Percentiles rank a stretch among this genome's conserved stretches.
Conservation (phyloP, 176 grass and related monocot species). For the Bonia amplexicaulis region DNA sequence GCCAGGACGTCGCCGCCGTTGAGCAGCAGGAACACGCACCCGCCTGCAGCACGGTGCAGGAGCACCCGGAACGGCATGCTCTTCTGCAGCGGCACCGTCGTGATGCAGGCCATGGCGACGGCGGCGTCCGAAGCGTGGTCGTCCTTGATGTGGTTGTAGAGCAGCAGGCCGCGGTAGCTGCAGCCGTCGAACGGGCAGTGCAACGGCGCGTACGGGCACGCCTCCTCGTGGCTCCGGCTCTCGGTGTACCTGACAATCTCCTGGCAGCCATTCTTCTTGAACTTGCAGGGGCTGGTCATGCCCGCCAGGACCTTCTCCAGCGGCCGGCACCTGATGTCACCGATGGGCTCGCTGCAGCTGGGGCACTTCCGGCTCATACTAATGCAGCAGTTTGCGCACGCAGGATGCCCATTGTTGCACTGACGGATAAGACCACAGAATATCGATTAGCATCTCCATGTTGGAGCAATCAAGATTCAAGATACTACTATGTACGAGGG, state of each 20-base stretch:
- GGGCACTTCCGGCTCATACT: not conserved
- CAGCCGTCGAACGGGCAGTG: not conserved
- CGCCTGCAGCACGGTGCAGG: not conserved
- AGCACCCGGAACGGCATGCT: not conserved
- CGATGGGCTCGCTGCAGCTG: not conserved
- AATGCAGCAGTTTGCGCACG: not conserved
- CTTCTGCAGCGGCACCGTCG: not conserved
- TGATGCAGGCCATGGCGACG: not conserved
- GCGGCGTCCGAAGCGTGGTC: not conserved
- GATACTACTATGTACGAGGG: too few relatives aligned
- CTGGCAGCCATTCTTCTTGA: accelerated
- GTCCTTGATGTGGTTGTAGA: not conserved
- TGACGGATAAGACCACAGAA: not conserved
- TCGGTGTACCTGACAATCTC: not conserved
- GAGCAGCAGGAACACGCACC: not conserved
- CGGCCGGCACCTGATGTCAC: not conserved
- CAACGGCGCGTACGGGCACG: not conserved
- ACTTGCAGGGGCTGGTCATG: not conserved
- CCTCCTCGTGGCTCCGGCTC: not conserved
- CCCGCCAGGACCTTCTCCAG: not conserved
- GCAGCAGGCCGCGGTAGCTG: not conserved
- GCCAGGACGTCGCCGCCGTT: not conserved
- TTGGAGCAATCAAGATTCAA: not conserved
- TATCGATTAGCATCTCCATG: not conserved
- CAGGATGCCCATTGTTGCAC: not conserved